phyloP scores from a whole-genome alignment of 768 basidiomycete species.

The Boletus barrowsii region DNA sequence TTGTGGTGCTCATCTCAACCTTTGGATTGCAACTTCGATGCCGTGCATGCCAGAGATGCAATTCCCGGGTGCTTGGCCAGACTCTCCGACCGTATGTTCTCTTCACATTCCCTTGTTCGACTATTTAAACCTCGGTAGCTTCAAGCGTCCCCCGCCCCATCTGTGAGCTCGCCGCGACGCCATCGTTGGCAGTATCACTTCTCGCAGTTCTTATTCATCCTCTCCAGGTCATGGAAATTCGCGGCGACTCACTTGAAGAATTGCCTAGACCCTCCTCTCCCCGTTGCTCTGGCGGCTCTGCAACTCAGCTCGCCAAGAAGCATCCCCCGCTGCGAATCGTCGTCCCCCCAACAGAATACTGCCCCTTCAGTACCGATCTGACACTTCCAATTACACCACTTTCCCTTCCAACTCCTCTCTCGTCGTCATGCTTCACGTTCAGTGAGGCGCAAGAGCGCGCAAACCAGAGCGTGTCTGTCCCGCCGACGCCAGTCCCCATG shows the following conservation, averaged over 20 bases:
- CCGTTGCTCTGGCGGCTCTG: conserved; percentile 6
- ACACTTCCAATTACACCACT: conserved; percentile 28
- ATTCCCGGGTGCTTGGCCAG: conserved; percentile 27
- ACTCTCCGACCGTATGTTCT: conserved; percentile 8
- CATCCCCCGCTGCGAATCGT: conserved; percentile 27
- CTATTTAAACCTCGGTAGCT: neutral
- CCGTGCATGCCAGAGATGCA: conserved; percentile 16
- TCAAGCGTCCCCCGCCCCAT: neutral
- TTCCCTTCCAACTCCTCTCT: conserved; percentile 24
- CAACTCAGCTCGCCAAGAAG: conserved; percentile 15
- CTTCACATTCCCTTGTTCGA: neutral
- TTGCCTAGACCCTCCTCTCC: neutral
- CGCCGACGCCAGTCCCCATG: conserved; percentile 8
- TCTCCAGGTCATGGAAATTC: conserved; percentile 19
- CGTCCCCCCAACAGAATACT: conserved; percentile 33
- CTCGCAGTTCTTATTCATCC: neutral
- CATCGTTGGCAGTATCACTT: neutral
- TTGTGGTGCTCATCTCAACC: neutral
- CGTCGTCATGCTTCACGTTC: conserved; percentile 28
- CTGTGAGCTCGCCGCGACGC: conserved; percentile 4
- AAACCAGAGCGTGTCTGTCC: conserved; percentile 4
- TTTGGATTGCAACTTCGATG: conserved; percentile 21
- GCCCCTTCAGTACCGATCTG: conserved; percentile 33
- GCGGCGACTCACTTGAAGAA: conserved; percentile 16
- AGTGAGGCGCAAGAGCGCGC: conserved; percentile 13